Percentiles rank a stretch among this genome's conserved stretches.
These are phyloP conservation scores for Boletus pseudo-olivaceus DNA, from an alignment of 768 basidiomycete species.

Conservation along the genomic window DNA sequence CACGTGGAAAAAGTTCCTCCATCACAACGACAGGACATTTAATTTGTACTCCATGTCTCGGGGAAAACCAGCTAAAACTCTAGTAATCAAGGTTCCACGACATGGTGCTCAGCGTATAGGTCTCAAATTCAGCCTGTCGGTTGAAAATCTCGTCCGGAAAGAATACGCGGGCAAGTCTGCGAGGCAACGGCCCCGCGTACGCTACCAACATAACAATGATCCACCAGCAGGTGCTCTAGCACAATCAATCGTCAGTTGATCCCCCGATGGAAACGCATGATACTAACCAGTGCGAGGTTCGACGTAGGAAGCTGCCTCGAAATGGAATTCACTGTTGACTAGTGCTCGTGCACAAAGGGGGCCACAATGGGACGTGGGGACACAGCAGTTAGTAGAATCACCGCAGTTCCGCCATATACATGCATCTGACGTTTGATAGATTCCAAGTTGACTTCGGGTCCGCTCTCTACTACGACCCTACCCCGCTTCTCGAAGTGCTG, in stretches of 20 bases:
- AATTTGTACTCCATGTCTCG: constrained; percentile 21
- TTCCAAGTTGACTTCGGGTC: constrained; percentile 76
- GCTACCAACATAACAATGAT: constrained; percentile 60
- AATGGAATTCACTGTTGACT: constrained; percentile 80
- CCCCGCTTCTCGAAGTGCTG: constrained; percentile 51
- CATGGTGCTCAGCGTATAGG: constrained; percentile 74
- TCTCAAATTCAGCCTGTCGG: constrained; percentile 55
- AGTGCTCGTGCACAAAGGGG: constrained; percentile 79
- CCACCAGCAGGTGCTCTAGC: constrained; percentile 40
- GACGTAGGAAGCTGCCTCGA: constrained; percentile 67
- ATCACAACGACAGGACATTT: background rate
- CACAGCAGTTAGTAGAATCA: constrained; percentile 63
- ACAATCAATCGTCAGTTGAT: constrained; percentile 59
- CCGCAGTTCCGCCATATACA: background rate
- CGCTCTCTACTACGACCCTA: constrained; percentile 70
- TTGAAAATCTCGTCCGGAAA: constrained; percentile 51
- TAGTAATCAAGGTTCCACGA: constrained; percentile 66
- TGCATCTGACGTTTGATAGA: constrained; percentile 33
- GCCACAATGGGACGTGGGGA: constrained; percentile 85
- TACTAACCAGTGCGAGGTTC: background rate
- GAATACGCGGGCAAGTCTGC: constrained; percentile 52
- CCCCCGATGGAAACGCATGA: background rate
- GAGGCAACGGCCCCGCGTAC: constrained; percentile 23
- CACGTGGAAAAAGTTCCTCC: background rate
- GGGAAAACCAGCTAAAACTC: constrained; percentile 50